Conservation (phyloP, 768 basidiomycete species). For the Mycena leptocephala region DNA sequence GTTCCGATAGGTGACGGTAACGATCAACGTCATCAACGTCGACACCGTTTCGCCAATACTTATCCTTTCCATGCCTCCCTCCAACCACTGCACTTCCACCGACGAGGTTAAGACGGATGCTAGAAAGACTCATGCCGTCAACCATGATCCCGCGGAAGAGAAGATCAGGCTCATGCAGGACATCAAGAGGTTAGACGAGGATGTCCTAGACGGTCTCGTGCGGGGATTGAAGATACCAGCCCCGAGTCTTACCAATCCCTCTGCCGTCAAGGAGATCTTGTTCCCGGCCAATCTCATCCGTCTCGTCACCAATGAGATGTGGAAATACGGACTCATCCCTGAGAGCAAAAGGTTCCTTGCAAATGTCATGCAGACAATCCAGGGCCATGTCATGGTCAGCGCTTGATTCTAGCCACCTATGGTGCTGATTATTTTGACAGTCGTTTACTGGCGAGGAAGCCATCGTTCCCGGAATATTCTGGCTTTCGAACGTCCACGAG, state of each 20-base stretch:
- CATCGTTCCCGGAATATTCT: constrained; percentile 97
- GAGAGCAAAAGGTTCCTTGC: constrained; percentile 99
- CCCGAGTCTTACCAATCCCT: constrained; percentile 91
- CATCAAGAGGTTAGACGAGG: constrained; percentile 91
- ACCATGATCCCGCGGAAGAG: constrained; percentile 94
- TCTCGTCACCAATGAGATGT: constrained; percentile 99
- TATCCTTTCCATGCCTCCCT: constrained; percentile 66
- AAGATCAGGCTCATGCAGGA: constrained; percentile 96
- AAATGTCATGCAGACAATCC: constrained; percentile 98
- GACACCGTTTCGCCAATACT: constrained; percentile 91
- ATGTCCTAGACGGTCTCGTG: constrained; percentile 92
- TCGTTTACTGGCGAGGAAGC: constrained; percentile 95
- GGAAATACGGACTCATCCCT: constrained; percentile 97
- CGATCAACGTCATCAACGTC: constrained; percentile 78
- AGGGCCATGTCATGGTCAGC: constrained; percentile 97
- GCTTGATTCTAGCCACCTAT: constrained; percentile 1
- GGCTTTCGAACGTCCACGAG: constrained; percentile 99
- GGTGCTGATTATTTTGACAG: constrained; percentile 55
- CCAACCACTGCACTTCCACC: constrained; percentile 80
- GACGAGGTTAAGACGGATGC: constrained; percentile 86
- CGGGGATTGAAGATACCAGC: constrained; percentile 94
- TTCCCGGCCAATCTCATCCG: constrained; percentile 99
- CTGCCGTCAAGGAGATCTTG: constrained; percentile 96
- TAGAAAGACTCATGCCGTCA: constrained; percentile 79
- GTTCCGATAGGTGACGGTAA: constrained; percentile 39